Evolutionary conservation across 2,329 filamentous ascomycete species (phyloP).

Genomic region (Penicillium corylophilum): DNA sequence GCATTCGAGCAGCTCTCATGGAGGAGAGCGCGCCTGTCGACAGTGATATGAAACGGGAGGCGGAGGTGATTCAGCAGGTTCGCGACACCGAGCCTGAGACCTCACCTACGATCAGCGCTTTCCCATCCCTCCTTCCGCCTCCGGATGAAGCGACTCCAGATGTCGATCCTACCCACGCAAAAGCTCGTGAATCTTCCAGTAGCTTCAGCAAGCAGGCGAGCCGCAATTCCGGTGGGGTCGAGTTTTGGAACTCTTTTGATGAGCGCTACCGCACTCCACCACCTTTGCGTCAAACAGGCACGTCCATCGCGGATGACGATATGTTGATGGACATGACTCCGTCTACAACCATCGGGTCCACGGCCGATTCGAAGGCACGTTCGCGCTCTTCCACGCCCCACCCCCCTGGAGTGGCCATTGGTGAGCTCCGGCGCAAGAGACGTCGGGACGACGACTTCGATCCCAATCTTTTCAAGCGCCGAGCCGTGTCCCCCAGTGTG

Average conservation of each 20-base stretch:
- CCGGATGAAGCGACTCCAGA: slow-evolving; percentile 6
- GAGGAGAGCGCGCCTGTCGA: slow-evolving; percentile 89
- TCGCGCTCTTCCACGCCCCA: slow-evolving; percentile 45
- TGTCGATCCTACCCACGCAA: slow-evolving; percentile 21
- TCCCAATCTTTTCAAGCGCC: slow-evolving; percentile 80
- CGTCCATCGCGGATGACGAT: slow-evolving; percentile 47
- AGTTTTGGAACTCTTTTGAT: slow-evolving; percentile 79
- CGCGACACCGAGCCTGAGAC: slow-evolving; percentile 75
- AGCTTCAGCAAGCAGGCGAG: slow-evolving; percentile 74
- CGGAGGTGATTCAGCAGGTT: slow-evolving; percentile 92
- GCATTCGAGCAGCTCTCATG: slow-evolving; percentile 82
- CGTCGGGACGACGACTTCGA: slow-evolving; percentile 89
- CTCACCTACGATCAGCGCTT: slow-evolving; percentile 38
- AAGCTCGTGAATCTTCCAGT: slow-evolving; percentile 54
- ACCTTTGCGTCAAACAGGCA: slow-evolving; percentile 57
- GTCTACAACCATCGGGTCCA: slow-evolving; percentile 31
- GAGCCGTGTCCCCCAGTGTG: slow-evolving; percentile 87
- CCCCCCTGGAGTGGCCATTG: slow-evolving; percentile 52
- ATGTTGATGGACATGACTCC: slow-evolving; percentile 42
- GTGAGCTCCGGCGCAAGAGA: slow-evolving; percentile 77
- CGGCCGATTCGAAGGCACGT: slow-evolving; percentile 32
- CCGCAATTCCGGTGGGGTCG: slow-evolving; percentile 68
- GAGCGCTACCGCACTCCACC: slow-evolving; percentile 67
- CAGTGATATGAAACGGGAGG: slow-evolving; percentile 83
- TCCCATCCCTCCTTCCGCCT: slow-evolving; percentile 54